A percentile compares a stretch with the other conserved stretches of the same genome.
These are phyloP conservation scores for Canariomyces notabilis DNA, from an alignment of 2,329 filamentous ascomycete genomes.

Conservation along the genomic window DNA sequence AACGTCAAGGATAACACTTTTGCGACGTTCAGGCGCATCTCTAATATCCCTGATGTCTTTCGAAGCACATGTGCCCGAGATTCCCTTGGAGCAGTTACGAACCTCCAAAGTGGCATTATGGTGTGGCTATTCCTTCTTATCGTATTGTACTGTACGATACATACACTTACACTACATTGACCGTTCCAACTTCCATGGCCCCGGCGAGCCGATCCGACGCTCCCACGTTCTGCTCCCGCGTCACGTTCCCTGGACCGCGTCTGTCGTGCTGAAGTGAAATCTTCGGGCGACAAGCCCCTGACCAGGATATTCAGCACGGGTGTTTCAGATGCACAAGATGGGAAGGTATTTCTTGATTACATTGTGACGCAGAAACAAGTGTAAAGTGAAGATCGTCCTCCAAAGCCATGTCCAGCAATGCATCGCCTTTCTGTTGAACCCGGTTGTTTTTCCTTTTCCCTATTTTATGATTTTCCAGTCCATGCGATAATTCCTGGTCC, in stretches of 20 bases:
- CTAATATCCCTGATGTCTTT: too few relatives aligned
- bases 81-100: too few relatives aligned
- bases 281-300: not conserved
- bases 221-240: not conserved
- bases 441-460: not conserved
- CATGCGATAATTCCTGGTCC: not conserved
- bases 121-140: not conserved
- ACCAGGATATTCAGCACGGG: not conserved
- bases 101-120: too few relatives aligned
- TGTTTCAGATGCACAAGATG: not conserved
- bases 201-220: not conserved
- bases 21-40: too few relatives aligned
- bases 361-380: too few relatives aligned
- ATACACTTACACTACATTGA: not conserved
- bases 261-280: slow-evolving; percentile 4
- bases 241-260: not conserved
- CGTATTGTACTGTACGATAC: too few relatives aligned
- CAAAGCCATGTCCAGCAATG: not conserved
- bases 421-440: slow-evolving; percentile 16
- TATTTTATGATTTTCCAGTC: not conserved
- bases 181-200: not conserved
- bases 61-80: too few relatives aligned
- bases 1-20: too few relatives aligned
- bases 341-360: too few relatives aligned
- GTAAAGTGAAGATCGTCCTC: too few relatives aligned